These are phyloP conservation scores for Sicyos edulis DNA, from an alignment of 306 rosid species.

Conservation along the genomic window DNA sequence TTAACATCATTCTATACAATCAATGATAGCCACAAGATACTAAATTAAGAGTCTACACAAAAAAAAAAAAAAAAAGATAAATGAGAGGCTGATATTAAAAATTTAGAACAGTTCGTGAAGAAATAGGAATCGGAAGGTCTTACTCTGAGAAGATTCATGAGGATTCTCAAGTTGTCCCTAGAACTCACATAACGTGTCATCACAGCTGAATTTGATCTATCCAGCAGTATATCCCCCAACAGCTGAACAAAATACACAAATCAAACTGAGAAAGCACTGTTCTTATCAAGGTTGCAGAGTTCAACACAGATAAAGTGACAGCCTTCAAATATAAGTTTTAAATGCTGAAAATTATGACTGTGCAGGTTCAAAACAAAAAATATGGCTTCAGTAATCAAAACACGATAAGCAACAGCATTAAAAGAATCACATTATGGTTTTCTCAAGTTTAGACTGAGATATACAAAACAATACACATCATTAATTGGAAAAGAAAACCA, in stretches of 20 bases:
- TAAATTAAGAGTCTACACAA: background rate
- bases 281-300: slow-evolving; percentile 1
- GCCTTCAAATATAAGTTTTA: background rate
- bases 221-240: slow-evolving; percentile 90
- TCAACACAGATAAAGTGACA: background rate
- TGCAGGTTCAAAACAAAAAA: background rate
- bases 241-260: slow-evolving; percentile 43
- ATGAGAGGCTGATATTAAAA: background rate
- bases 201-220: slow-evolving; percentile 87
- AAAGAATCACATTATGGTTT: background rate
- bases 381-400: background rate
- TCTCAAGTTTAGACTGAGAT: background rate
- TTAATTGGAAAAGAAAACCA: slow-evolving; percentile 7
- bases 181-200: slow-evolving; percentile 98
- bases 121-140: slow-evolving; percentile 23
- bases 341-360: background rate
- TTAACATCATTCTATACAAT: too few relatives aligned
- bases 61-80: background rate
- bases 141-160: slow-evolving; percentile 96
- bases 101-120: slow-evolving; percentile 14
- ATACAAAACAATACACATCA: background rate
- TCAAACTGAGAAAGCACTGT: background rate
- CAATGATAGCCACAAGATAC: background rate
- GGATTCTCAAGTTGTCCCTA: slow-evolving; percentile 91
- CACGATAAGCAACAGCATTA: background rate